These are phyloP conservation scores for Fragaria vesca DNA, from an alignment of 306 rosid genomes.

Conservation along the genomic window DNA sequence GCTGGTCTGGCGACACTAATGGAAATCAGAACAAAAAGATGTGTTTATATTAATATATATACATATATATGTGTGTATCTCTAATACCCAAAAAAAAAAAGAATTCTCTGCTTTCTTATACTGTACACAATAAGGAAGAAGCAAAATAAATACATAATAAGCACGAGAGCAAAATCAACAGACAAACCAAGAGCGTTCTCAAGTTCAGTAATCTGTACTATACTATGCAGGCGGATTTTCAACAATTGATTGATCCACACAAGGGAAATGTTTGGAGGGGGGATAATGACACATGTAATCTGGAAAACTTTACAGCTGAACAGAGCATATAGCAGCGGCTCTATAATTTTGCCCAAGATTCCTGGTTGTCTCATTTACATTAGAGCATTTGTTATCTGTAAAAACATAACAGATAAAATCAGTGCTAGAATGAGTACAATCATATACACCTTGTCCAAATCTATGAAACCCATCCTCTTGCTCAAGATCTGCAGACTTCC, in stretches of 20 bases:
- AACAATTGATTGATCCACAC: not conserved
- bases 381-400: slow-evolving; percentile 2
- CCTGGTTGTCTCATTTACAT: slow-evolving; percentile 1
- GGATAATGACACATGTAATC: not conserved
- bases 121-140: not conserved
- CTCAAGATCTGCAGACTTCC: not conserved
- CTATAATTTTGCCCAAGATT: not conserved
- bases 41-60: too few species aligned
- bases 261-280: not conserved
- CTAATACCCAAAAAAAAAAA: not conserved
- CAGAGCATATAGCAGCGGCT: not conserved
- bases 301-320: slow-evolving; percentile 1
- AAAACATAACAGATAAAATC: not conserved
- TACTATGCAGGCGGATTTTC: not conserved
- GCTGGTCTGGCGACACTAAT: not conserved
- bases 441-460: not conserved
- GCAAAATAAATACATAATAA: not conserved
- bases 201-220: not conserved
- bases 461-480: not conserved
- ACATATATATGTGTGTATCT: too few species aligned
- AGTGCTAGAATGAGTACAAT: not conserved
- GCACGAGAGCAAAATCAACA: not conserved
- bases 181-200: not conserved
- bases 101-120: not conserved
- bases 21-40: not conserved